Evolutionary conservation across 768 basidiomycete species (phyloP).

Genomic region (Mrakia hoshinonis): DNA sequence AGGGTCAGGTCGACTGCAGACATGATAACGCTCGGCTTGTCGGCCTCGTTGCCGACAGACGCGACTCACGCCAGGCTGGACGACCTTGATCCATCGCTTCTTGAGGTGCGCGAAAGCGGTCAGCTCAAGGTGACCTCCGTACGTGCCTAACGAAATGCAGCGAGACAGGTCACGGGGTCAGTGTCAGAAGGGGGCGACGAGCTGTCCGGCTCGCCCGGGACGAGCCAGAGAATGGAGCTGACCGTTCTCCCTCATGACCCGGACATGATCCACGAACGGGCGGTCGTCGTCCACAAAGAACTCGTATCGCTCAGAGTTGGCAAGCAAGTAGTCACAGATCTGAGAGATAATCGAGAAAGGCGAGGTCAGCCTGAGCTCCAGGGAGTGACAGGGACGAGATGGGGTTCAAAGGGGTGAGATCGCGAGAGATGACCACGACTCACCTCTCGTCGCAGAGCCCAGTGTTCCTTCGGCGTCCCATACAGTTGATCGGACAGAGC

Average conservation of each 20-base stretch:
- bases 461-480: slow-evolving; percentile 62
- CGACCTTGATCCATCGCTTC: slow-evolving; percentile 72
- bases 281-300: slow-evolving; percentile 80
- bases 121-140: slow-evolving; percentile 89
- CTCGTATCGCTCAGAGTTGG: slow-evolving; percentile 62
- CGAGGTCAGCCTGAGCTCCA: neutral
- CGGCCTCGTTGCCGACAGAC: neutral
- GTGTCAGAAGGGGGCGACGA: neutral
- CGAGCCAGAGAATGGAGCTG: slow-evolving; percentile 33
- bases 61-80: slow-evolving; percentile 67
- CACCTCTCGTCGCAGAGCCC: slow-evolving; percentile 38
- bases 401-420: neutral
- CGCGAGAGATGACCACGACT: neutral
- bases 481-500: slow-evolving; percentile 80
- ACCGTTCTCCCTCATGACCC: slow-evolving; percentile 73
- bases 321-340: slow-evolving; percentile 73
- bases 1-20: neutral
- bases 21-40: neutral
- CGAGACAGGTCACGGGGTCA: neutral
- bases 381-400: neutral
- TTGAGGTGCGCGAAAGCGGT: slow-evolving; percentile 80
- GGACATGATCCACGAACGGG: slow-evolving; percentile 62
- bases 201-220: too few species aligned
- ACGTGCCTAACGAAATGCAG: slow-evolving; percentile 50
- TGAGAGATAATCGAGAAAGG: slow-evolving; percentile 38